phyloP scores from a whole-genome alignment of 345 rosid genomes.

The Alliaria petiolata region DNA sequence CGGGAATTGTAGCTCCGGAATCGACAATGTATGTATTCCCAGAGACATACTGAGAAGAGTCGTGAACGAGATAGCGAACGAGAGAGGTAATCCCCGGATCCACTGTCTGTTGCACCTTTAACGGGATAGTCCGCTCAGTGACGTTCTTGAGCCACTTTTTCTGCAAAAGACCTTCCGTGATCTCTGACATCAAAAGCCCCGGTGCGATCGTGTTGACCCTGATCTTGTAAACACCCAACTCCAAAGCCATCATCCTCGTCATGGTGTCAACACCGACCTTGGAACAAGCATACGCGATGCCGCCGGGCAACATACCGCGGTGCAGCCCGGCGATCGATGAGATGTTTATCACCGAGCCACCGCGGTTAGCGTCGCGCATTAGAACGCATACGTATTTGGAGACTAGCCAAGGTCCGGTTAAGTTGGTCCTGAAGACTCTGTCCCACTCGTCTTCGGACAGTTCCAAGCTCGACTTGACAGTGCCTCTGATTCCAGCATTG shows the following conservation, averaged over 20 bases:
- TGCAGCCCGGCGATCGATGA: conserved; percentile 61
- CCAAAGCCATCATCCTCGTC: conserved; percentile 81
- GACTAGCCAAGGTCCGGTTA: conserved; percentile 76
- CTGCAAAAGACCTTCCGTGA: conserved; percentile 54
- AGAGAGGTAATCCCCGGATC: conserved; percentile 74
- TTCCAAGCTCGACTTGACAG: conserved; percentile 22
- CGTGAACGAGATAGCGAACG: conserved; percentile 63
- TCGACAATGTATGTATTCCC: conserved; percentile 68
- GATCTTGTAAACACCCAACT: conserved; percentile 61
- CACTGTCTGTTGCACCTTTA: conserved; percentile 40
- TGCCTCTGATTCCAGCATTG: conserved; percentile 77
- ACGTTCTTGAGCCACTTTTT: conserved; percentile 58
- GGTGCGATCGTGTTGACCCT: conserved; percentile 80
- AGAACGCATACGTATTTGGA: conserved; percentile 57
- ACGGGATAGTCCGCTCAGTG: conserved; percentile 34
- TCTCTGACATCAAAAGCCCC: conserved; percentile 71
- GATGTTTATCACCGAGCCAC: conserved; percentile 73
- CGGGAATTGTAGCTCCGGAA: conserved; percentile 57
- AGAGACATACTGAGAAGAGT: conserved; percentile 51
- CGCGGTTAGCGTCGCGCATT: conserved; percentile 55
- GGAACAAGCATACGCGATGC: conserved; percentile 53
- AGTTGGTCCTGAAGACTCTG: conserved; percentile 46
- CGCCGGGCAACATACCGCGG: conserved; percentile 58
- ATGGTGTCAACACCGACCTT: conserved; percentile 55
- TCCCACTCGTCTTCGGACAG: conserved; percentile 65